A percentile compares a stretch with the other conserved stretches of the same genome.
Conservation (phyloP, 495 filamentous ascomycete species). For the Neurospora pannonica region DNA sequence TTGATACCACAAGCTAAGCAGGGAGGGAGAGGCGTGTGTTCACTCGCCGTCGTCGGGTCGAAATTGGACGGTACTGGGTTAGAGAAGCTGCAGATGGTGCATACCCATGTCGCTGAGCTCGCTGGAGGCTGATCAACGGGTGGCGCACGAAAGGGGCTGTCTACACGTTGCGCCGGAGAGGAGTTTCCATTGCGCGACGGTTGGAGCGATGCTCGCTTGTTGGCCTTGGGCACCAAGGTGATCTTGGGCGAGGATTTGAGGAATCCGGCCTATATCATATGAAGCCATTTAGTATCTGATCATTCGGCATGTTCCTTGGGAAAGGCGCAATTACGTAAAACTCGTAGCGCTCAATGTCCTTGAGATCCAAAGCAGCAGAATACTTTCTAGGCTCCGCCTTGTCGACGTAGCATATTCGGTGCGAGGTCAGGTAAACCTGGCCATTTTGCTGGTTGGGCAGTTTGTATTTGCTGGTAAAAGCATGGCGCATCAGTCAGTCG, state of each 20-base stretch:
- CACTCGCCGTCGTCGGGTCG: constrained; percentile 66
- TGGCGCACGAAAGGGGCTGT: constrained; percentile 40
- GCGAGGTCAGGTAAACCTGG: constrained; percentile 90
- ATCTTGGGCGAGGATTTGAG: constrained; percentile 93
- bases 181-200: constrained; percentile 31
- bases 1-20: constrained; percentile 93
- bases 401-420: constrained; percentile 91
- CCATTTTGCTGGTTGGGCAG: constrained; percentile 90
- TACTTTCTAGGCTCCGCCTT: constrained; percentile 76
- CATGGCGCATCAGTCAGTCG: constrained; percentile 6
- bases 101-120: constrained; percentile 84
- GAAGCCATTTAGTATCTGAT: neutral
- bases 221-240: constrained; percentile 68
- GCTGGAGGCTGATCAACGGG: constrained; percentile 37
- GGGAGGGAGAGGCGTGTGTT: constrained; percentile 67
- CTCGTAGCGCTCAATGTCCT: constrained; percentile 82
- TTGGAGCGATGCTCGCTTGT: constrained; percentile 47
- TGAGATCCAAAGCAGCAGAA: constrained; percentile 77
- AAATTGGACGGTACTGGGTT: constrained; percentile 92
- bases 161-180: constrained; percentile 39
- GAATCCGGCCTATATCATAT: constrained; percentile 63
- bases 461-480: constrained; percentile 70
- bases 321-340: constrained; percentile 57
- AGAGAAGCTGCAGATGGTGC: constrained; percentile 94
- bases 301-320: neutral